Evolutionary conservation across 108 stramenopile species (phyloP).

Genomic region (Nitzschia sp.): DNA sequence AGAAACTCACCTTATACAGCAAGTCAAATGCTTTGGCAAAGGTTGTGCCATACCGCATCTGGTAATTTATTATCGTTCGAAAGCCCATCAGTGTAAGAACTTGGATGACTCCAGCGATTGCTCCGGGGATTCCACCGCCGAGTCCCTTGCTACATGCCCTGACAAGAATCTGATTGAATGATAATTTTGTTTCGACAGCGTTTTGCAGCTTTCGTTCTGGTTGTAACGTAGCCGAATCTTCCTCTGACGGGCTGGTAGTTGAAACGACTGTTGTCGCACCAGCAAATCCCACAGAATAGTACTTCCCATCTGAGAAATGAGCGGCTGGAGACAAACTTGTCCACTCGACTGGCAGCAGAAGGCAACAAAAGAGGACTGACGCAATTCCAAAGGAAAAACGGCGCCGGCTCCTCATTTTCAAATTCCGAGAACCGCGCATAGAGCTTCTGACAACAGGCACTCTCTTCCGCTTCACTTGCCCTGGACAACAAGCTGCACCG

Average conservation of each 20-base stretch:
- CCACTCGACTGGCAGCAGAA: background rate
- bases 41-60: constrained; percentile 91
- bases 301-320: background rate
- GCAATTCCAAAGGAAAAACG: background rate
- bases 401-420: background rate
- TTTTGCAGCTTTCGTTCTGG: too few relatives aligned
- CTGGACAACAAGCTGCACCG: too few relatives aligned
- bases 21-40: constrained; percentile 64
- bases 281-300: background rate
- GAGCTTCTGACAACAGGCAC: too few relatives aligned
- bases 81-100: constrained; percentile 87
- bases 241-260: too few relatives aligned
- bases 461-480: too few relatives aligned
- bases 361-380: background rate
- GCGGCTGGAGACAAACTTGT: background rate
- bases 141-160: constrained; percentile 68
- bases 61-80: constrained; percentile 95
- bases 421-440: too few relatives aligned
- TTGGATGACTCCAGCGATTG: constrained; percentile 87
- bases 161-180: constrained; percentile 30
- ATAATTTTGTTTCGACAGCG: background rate
- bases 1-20: constrained; percentile 37
- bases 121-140: constrained; percentile 90
- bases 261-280: background rate
- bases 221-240: too few relatives aligned